Evolutionary conservation across 106 monocot genomes (phyloP).

Genomic region (Dioscorea dumetorum): DNA sequence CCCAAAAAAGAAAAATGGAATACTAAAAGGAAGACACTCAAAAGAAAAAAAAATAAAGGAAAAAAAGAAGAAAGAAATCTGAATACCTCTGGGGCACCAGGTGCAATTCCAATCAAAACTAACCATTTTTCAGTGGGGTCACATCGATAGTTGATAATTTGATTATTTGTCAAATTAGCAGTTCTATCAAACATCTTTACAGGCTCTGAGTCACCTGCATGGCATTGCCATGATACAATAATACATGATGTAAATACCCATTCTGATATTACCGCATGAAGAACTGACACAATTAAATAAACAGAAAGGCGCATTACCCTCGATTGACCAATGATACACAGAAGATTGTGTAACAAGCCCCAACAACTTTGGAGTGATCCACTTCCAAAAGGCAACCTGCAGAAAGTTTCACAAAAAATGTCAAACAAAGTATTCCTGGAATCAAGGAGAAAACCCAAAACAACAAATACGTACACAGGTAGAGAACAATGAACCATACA

Average conservation of each 20-base stretch:
- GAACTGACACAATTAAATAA: not conserved
- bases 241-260: not conserved
- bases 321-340: slow-evolving; percentile 96
- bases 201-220: slow-evolving; percentile 80
- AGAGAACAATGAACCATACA: too few species aligned
- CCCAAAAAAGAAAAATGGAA: not conserved
- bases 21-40: not conserved
- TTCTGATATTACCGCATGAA: not conserved
- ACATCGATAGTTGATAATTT: slow-evolving; percentile 93
- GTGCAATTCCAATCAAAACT: slow-evolving; percentile 91
- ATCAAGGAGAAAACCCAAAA: not conserved
- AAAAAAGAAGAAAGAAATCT: not conserved
- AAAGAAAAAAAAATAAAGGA: not conserved
- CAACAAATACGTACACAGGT: too few species aligned
- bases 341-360: slow-evolving; percentile 90
- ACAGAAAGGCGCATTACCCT: slow-evolving; percentile 34
- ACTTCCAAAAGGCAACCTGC: slow-evolving; percentile 98
- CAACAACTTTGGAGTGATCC: slow-evolving; percentile 87
- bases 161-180: slow-evolving; percentile 88
- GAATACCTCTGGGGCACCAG: slow-evolving; percentile 82
- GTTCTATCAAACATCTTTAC: slow-evolving; percentile 93
- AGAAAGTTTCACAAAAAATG: slow-evolving; percentile 1
- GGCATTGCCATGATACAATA: too few species aligned
- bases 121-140: slow-evolving; percentile 96
- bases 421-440: not conserved